Evolutionary conservation across 495 filamentous ascomycete species (phyloP).

Genomic region (Podospora comata): DNA sequence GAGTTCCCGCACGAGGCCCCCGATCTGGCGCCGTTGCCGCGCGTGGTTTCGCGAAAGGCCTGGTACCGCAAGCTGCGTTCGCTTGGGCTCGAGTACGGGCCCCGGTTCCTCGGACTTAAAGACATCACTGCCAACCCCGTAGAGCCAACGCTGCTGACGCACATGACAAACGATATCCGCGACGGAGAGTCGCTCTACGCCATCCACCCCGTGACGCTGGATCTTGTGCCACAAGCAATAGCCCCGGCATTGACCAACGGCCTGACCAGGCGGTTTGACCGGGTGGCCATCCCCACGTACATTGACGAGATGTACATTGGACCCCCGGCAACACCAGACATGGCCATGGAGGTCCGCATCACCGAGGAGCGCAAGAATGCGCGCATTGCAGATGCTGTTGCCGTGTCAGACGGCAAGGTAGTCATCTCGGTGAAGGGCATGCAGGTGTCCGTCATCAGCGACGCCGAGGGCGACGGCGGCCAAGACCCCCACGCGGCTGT

Average conservation of each 20-base stretch:
- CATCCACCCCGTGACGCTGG: not conserved
- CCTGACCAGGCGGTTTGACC: not conserved
- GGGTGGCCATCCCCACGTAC: not conserved
- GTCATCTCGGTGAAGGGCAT: no score
- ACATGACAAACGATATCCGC: not conserved
- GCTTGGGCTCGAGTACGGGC: not conserved
- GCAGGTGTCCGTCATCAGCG: no score
- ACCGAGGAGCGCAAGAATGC: no score
- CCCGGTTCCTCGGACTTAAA: not conserved
- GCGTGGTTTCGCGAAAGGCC: not conserved
- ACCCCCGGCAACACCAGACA: no score
- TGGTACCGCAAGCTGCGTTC: not conserved
- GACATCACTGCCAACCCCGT: not conserved
- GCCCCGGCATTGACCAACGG: not conserved
- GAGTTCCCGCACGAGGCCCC: not conserved
- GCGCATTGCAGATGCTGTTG: no score
- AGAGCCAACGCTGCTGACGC: not conserved
- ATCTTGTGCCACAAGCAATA: not conserved
- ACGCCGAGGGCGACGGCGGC: no score
- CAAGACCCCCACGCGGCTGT: conserved; percentile 32
- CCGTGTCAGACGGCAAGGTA: no score
- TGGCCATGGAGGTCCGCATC: no score
- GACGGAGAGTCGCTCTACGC: not conserved
- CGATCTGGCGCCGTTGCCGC: not conserved
- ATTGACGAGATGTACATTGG: not conserved